Conservation (phyloP, 1,139 yeast species). For the Meyerozyma elateridarum region DNA sequence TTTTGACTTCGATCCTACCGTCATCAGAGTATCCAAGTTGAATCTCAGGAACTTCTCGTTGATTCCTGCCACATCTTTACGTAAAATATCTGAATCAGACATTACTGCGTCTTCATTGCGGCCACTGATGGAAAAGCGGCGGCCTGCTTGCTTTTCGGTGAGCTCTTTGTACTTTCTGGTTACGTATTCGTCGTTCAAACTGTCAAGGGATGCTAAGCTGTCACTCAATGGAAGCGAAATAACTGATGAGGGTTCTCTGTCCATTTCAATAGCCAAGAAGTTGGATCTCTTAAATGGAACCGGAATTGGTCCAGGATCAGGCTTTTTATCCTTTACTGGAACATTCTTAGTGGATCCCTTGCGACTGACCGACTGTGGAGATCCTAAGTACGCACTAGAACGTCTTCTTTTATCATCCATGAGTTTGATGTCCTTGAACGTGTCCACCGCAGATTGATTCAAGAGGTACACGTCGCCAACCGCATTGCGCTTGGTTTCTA, state of each 20-base stretch:
- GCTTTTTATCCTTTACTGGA: slow-evolving; percentile 10
- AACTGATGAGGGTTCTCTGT: slow-evolving; percentile 30
- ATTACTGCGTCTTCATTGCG: slow-evolving; percentile 2
- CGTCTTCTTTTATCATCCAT: slow-evolving; percentile 42
- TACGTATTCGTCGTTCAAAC: slow-evolving; percentile 58
- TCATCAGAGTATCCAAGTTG: slow-evolving; percentile 36
- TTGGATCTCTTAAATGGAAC: slow-evolving; percentile 12
- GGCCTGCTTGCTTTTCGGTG: slow-evolving; percentile 9
- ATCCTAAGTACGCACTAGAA: slow-evolving; percentile 24
- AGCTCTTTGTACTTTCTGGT: slow-evolving; percentile 33
- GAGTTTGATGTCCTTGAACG: slow-evolving; percentile 46
- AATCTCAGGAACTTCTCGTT: slow-evolving; percentile 35
- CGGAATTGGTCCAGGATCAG: slow-evolving; percentile 21
- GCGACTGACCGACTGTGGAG: slow-evolving; percentile 2
- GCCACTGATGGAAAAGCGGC: slow-evolving; percentile 1
- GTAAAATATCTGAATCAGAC: slow-evolving; percentile 1
- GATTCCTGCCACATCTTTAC: slow-evolving; percentile 11
- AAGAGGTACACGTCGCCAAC: slow-evolving; percentile 52
- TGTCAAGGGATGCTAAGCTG: slow-evolving; percentile 74
- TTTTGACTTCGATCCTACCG: slow-evolving; percentile 11
- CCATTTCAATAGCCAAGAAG: slow-evolving; percentile 7
- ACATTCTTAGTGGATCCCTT: not conserved
- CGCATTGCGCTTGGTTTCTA: slow-evolving; percentile 49
- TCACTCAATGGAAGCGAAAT: slow-evolving; percentile 61
- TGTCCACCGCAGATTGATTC: slow-evolving; percentile 46